These are phyloP conservation scores for Botrytis fabae DNA, from an alignment of 2,329 filamentous ascomycete genomes.

Conservation along the genomic window DNA sequence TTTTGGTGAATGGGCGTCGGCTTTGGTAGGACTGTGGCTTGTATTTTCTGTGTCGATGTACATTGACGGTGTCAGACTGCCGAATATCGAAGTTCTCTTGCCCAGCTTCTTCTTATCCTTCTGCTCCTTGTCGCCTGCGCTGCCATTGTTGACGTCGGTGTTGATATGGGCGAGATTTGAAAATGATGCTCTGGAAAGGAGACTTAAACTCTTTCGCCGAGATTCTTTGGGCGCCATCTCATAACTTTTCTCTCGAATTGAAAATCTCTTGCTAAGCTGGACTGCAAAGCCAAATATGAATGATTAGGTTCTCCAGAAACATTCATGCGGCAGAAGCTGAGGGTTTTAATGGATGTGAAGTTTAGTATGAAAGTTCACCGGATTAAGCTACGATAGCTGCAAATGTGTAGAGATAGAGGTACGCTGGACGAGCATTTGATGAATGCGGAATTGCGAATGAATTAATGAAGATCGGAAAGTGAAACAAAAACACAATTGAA, in stretches of 20 bases:
- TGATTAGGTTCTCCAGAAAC: constrained; percentile 9
- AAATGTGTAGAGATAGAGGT: constrained; percentile 3
- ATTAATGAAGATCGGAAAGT: neutral
- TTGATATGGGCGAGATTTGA: constrained; percentile 36
- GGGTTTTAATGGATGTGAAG: constrained; percentile 14
- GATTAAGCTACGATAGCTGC: constrained; percentile 22
- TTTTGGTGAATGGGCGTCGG: constrained; percentile 33
- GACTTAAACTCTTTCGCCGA: constrained; percentile 38
- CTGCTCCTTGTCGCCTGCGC: constrained; percentile 30
- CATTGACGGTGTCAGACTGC: constrained; percentile 26
- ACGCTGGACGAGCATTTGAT: constrained; percentile 20
- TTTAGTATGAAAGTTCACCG: constrained; percentile 16
- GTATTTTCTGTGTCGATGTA: constrained; percentile 29
- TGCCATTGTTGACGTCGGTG: constrained; percentile 29
- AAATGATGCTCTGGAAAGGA: constrained; percentile 35
- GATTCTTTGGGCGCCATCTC: constrained; percentile 36
- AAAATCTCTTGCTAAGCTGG: constrained; percentile 20
- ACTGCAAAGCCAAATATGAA: constrained; percentile 20
- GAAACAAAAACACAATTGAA: constrained; percentile 4
- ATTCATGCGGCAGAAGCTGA: constrained; percentile 21
- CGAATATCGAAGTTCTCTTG: constrained; percentile 38
- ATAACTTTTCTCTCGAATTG: constrained; percentile 22
- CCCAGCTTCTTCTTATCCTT: constrained; percentile 37
- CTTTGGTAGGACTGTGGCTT: constrained; percentile 31
- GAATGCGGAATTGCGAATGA: constrained; percentile 8